These are phyloP conservation scores for Didymella pomorum DNA, from an alignment of 2,329 filamentous ascomycete genomes.

Conservation along the genomic window DNA sequence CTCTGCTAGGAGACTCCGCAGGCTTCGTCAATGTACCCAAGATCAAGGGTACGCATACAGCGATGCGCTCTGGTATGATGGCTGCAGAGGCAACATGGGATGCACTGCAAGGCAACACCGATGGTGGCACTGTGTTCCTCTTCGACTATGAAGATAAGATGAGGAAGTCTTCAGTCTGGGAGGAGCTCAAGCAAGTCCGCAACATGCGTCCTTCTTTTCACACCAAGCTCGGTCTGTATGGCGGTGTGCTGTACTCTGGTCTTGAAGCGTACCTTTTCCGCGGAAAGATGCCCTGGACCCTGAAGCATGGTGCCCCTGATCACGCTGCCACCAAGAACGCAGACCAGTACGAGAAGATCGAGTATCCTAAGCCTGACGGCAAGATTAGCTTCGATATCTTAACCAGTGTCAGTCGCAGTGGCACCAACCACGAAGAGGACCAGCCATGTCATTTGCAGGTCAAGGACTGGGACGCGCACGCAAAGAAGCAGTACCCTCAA, in stretches of 20 bases:
- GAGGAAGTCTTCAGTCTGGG: slow-evolving; percentile 88
- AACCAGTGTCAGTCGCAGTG: slow-evolving; percentile 92
- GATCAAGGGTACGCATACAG: slow-evolving; percentile 97
- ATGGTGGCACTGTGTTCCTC: slow-evolving; percentile 80
- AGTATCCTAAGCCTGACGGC: slow-evolving; percentile 95
- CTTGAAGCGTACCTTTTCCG: slow-evolving; percentile 88
- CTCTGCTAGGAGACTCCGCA: slow-evolving; percentile 93
- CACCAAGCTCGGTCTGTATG: slow-evolving; percentile 83
- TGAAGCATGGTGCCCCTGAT: slow-evolving; percentile 84
- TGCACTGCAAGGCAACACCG: slow-evolving; percentile 67
- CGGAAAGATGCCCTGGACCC: slow-evolving; percentile 88
- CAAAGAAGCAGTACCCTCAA: slow-evolving; percentile 79
- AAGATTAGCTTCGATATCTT: slow-evolving; percentile 95
- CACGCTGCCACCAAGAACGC: slow-evolving; percentile 80
- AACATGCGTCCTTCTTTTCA: slow-evolving; percentile 98
- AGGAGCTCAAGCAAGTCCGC: slow-evolving; percentile 90
- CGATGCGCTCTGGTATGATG: slow-evolving; percentile 97
- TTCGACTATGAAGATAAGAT: slow-evolving; percentile 93
- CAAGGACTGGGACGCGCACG: slow-evolving; percentile 92
- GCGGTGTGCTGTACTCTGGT: slow-evolving; percentile 90
- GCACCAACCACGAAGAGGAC: slow-evolving; percentile 98
- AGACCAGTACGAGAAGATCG: slow-evolving; percentile 83
- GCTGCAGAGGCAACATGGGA: slow-evolving; percentile 89
- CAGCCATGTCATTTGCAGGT: slow-evolving; percentile 97
- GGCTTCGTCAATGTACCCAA: slow-evolving; percentile 98